These are phyloP conservation scores for Zanthoxylum bungeanum DNA, from an alignment of 345 rosid genomes.

Conservation along the genomic window DNA sequence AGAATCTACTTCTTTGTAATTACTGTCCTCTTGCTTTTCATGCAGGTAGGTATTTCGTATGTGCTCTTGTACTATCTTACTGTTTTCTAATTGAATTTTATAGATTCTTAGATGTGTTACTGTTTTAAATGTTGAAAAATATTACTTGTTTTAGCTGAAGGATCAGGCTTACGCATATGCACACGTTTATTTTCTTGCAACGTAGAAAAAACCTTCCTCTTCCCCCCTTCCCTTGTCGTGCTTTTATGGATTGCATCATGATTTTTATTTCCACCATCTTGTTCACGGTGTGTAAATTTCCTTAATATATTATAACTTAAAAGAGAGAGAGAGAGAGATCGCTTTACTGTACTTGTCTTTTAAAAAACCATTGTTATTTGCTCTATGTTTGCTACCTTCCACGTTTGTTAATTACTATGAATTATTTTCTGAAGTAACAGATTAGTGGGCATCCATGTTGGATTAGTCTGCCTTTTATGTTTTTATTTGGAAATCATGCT, in stretches of 20 bases:
- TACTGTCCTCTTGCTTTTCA: conserved; percentile 93
- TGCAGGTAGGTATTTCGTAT: conserved; percentile 56
- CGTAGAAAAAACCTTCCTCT: neutral
- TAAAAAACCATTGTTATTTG: too few species aligned
- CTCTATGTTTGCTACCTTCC: neutral
- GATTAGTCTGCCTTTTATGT: neutral
- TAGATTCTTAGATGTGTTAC: neutral
- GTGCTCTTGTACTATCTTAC: too few species aligned
- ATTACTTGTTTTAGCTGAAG: neutral
- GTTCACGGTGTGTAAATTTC: neutral
- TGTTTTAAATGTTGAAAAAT: neutral
- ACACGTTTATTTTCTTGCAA: neutral
- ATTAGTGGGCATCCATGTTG: neutral
- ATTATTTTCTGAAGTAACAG: neutral
- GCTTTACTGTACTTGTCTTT: too few species aligned
- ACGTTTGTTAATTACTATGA: neutral
- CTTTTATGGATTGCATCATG: neutral
- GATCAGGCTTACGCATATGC: neutral
- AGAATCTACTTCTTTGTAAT: conserved; percentile 67
- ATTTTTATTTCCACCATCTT: neutral
- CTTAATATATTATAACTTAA: too few species aligned
- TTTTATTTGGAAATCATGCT: neutral
- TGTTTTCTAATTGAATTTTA: too few species aligned
- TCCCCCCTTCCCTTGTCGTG: neutral
- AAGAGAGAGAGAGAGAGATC: too few species aligned